These are phyloP conservation scores for Reticulascus tulasneorum DNA, from an alignment of 2,329 filamentous ascomycete genomes.

Conservation along the genomic window DNA sequence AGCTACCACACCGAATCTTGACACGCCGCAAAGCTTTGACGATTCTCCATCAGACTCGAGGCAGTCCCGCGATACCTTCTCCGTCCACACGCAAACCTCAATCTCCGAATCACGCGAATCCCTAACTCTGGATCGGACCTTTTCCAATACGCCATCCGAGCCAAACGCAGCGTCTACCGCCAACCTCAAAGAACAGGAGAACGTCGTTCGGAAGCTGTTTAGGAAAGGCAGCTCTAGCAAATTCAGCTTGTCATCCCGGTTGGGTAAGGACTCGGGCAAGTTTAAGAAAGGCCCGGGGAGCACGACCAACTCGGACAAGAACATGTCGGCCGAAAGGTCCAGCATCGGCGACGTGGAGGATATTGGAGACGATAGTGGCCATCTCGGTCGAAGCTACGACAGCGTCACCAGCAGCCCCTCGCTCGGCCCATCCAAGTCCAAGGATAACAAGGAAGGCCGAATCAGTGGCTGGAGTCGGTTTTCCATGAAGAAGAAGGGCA, in stretches of 20 bases:
- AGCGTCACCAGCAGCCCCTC: conserved; percentile 54
- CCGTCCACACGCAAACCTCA: conserved; percentile 55
- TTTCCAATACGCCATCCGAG: conserved; percentile 56
- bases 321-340: conserved; percentile 50
- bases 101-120: conserved; percentile 57
- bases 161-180: conserved; percentile 33
- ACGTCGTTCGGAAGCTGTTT: conserved; percentile 57
- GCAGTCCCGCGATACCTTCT: conserved; percentile 52
- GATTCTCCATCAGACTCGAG: conserved; percentile 51
- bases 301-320: conserved; percentile 54
- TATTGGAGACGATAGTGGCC: conserved; percentile 38
- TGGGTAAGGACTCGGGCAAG: conserved; percentile 49
- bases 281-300: conserved; percentile 59
- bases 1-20: conserved; percentile 32
- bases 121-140: conserved; percentile 48
- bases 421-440: conserved; percentile 47
- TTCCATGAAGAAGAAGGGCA: conserved; percentile 58
- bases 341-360: conserved; percentile 56
- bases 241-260: conserved; percentile 56
- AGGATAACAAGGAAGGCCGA: conserved; percentile 43
- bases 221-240: conserved; percentile 64
- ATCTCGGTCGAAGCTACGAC: conserved; percentile 49
- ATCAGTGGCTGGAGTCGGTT: conserved; percentile 49
- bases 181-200: conserved; percentile 47
- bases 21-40: conserved; percentile 32